Percentiles rank a stretch among this genome's conserved stretches.
Evolutionary conservation across 495 filamentous ascomycete species (phyloP).

Genomic region (Tetracladium marchalianum): DNA sequence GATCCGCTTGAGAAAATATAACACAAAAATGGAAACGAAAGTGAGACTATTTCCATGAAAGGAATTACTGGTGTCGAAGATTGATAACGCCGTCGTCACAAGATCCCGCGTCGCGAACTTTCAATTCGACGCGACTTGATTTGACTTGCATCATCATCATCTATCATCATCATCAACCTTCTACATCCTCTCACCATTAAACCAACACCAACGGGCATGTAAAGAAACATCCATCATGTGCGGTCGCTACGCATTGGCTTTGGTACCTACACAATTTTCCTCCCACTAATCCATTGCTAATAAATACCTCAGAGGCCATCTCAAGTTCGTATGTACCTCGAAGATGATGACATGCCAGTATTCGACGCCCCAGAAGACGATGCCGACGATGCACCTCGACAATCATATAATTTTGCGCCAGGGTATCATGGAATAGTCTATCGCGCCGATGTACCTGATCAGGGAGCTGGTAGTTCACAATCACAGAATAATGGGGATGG

Average conservation of each 20-base stretch:
- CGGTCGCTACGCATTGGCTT: constrained; percentile 70
- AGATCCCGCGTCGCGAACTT: no score
- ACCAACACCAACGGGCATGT: constrained; percentile 3
- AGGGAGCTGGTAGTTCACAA: constrained; percentile 29
- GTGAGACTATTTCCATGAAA: no score
- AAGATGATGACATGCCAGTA: constrained; percentile 66
- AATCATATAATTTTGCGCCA: constrained; percentile 89
- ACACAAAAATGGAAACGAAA: no score
- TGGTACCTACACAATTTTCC: constrained; percentile 42
- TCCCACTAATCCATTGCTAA: neutral
- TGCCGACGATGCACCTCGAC: constrained; percentile 46
- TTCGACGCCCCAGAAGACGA: constrained; percentile 65
- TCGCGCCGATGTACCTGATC: constrained; percentile 58
- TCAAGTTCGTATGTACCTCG: constrained; percentile 57
- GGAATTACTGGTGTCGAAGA: no score
- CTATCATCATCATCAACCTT: no score
- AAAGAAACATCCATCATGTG: constrained; percentile 50
- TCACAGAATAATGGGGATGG: constrained; percentile 6
- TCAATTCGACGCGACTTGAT: no score
- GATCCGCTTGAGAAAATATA: no score
- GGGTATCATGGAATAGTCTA: constrained; percentile 81
- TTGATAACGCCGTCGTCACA: no score
- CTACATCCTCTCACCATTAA: no score
- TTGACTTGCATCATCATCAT: no score
- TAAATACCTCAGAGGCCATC: constrained; percentile 40